Percentiles rank a stretch among this genome's conserved stretches.
These are phyloP conservation scores for Boletus vermiculosoides DNA, from an alignment of 768 basidiomycete species.

Conservation along the genomic window DNA sequence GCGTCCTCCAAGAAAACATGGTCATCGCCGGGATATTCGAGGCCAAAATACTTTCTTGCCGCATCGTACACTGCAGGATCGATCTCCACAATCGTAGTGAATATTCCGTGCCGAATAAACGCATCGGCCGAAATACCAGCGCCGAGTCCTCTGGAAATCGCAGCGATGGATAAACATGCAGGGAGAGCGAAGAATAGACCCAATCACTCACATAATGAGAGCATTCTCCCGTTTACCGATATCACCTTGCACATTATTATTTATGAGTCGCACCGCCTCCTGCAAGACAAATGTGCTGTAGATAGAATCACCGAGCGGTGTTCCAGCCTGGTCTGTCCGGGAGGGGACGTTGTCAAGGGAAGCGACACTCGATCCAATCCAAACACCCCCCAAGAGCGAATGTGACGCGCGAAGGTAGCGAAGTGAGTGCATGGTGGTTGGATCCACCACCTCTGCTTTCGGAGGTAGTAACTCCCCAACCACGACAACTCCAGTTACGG, in stretches of 20 bases:
- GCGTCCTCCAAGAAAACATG: conserved; percentile 80
- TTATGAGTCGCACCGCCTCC: conserved; percentile 75
- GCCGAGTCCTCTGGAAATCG: conserved; percentile 72
- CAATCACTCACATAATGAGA: conserved; percentile 62
- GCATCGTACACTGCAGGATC: conserved; percentile 88
- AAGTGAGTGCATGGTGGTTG: conserved; percentile 43
- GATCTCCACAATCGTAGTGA: conserved; percentile 86
- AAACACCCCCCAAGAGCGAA: conserved; percentile 71
- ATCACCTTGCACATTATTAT: conserved; percentile 44
- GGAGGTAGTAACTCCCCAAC: conserved; percentile 70
- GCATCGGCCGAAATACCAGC: conserved; percentile 78
- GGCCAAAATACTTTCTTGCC: conserved; percentile 74
- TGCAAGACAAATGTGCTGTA: conserved; percentile 85
- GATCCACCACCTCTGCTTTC: conserved; percentile 26
- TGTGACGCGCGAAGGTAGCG: conserved; percentile 65
- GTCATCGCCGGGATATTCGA: conserved; percentile 59
- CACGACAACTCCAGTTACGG: conserved; percentile 77
- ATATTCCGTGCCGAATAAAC: conserved; percentile 64
- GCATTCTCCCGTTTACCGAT: conserved; percentile 47
- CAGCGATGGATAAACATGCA: background rate
- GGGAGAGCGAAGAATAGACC: conserved; percentile 3
- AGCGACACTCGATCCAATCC: conserved; percentile 58
- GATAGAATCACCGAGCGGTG: conserved; percentile 69
- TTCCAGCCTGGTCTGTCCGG: conserved; percentile 50
- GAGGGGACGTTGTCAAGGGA: conserved; percentile 43